A percentile compares a stretch with the other conserved stretches of the same genome.
phyloP scores from a whole-genome alignment of 1,139 yeast species.

The Nadsonia commutata region DNA sequence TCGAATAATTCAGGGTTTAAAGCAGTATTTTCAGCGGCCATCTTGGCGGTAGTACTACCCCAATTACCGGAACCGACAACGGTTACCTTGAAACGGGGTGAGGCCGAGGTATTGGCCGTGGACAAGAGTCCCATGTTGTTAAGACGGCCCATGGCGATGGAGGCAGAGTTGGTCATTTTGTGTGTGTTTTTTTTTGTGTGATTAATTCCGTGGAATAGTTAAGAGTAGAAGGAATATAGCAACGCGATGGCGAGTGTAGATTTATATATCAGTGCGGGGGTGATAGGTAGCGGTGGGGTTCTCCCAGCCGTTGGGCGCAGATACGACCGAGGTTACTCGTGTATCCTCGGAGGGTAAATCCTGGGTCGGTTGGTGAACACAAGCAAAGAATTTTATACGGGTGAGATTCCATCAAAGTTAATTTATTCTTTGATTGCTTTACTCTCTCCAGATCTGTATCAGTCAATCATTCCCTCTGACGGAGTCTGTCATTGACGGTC shows the following conservation, averaged over 20 bases:
- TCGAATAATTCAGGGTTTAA: constrained; percentile 57
- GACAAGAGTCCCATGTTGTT: constrained; percentile 4
- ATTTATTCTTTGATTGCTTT: too few relatives aligned
- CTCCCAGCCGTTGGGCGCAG: not conserved
- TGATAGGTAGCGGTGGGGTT: not conserved
- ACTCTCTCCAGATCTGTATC: too few relatives aligned
- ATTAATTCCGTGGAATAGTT: not conserved
- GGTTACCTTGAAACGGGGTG: constrained; percentile 18
- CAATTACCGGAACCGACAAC: constrained; percentile 32
- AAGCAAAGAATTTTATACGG: too few relatives aligned
- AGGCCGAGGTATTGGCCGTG: constrained; percentile 3
- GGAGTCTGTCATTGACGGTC: too few relatives aligned
- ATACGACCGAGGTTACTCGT: not conserved
- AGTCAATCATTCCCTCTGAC: too few relatives aligned
- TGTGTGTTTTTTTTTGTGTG: not conserved
- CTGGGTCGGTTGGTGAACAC: not conserved
- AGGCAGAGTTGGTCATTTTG: not conserved
- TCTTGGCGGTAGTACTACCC: constrained; percentile 91
- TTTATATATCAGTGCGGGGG: not conserved
- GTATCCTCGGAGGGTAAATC: not conserved
- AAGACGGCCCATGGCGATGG: constrained; percentile 6
- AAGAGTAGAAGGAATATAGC: too few relatives aligned
- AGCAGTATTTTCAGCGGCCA: constrained; percentile 71
- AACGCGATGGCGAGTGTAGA: not conserved
- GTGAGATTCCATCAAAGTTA: too few relatives aligned